Evolutionary conservation across 1,284 basidiomycete genomes (phyloP).

Genomic region (Ustilago nuda): DNA sequence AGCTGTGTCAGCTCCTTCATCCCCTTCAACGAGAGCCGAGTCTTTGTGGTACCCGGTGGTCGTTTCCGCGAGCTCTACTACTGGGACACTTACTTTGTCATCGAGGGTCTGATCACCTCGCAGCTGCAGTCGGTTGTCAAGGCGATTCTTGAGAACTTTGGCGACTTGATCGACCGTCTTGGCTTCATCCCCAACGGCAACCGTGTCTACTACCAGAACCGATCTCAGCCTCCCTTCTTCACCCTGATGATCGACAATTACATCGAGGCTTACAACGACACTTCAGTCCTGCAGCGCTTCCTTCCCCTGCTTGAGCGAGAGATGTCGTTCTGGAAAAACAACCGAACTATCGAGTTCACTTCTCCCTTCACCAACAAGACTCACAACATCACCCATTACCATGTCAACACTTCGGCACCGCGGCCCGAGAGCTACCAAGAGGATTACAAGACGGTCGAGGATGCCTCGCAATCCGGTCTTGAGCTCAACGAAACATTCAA

Average conservation of each 20-base stretch:
- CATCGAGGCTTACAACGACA: conserved; percentile 75
- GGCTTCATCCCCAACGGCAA: conserved; percentile 95
- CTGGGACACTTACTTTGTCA: conserved; percentile 59
- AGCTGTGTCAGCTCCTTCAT: conserved; percentile 84
- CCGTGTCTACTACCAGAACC: conserved; percentile 82
- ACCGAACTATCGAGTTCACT: conserved; percentile 79
- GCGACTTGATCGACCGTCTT: conserved; percentile 91
- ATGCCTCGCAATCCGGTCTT: conserved; percentile 73
- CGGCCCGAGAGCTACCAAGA: conserved; percentile 78
- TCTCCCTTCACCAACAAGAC: conserved; percentile 80
- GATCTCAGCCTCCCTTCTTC: conserved; percentile 85
- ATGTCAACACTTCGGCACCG: conserved; percentile 80
- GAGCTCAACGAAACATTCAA: conserved; percentile 72
- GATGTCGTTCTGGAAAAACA: conserved; percentile 82
- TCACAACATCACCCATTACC: conserved; percentile 78
- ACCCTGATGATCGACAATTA: conserved; percentile 78
- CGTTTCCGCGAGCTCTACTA: conserved; percentile 74
- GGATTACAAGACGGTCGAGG: conserved; percentile 80
- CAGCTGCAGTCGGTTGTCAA: conserved; percentile 80
- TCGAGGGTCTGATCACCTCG: conserved; percentile 80
- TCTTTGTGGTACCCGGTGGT: conserved; percentile 87
- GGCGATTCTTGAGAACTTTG: conserved; percentile 71
- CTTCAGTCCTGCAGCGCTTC: conserved; percentile 75
- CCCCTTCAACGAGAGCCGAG: conserved; percentile 80
- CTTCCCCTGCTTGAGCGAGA: conserved; percentile 80